These are phyloP conservation scores for Senna siamea DNA, from an alignment of 306 rosid genomes.

Conservation along the genomic window DNA sequence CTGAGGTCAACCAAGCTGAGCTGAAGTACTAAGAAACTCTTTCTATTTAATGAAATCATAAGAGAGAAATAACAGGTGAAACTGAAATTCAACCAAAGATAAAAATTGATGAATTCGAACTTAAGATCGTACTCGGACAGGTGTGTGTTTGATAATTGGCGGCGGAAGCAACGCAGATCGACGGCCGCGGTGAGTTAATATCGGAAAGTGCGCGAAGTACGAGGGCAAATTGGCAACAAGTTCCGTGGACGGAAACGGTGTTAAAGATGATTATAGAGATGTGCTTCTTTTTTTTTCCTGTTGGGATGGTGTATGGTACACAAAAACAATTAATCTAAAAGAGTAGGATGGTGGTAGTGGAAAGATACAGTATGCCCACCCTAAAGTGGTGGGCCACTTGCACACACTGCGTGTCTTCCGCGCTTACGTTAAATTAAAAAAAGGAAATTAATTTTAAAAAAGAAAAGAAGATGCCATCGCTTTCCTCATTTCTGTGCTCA, in stretches of 20 bases:
- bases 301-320: conserved; percentile 28
- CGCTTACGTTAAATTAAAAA: conserved; percentile 6
- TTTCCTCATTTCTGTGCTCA: background rate
- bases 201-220: conserved; percentile 44
- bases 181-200: conserved; percentile 31
- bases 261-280: conserved; percentile 34
- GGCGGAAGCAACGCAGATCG: conserved; percentile 37
- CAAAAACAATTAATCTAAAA: background rate
- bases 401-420: conserved; percentile 46
- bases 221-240: conserved; percentile 17
- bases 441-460: background rate
- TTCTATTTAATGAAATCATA: background rate
- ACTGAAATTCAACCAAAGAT: conserved; percentile 22
- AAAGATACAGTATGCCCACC: conserved; percentile 37
- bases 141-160: conserved; percentile 26
- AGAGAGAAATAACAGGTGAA: background rate
- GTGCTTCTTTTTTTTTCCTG: conserved; percentile 11
- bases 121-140: background rate
- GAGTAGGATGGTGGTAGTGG: conserved; percentile 25
- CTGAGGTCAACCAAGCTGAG: conserved; percentile 35
- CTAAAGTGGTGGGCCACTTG: conserved; percentile 38
- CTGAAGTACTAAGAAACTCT: conserved; percentile 17
- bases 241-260: conserved; percentile 41
- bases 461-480: conserved; percentile 21
- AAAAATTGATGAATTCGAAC: conserved; percentile 7